Conservation (phyloP, 2,329 filamentous ascomycete genomes). For the Trichoderma atrobrunneum region DNA sequence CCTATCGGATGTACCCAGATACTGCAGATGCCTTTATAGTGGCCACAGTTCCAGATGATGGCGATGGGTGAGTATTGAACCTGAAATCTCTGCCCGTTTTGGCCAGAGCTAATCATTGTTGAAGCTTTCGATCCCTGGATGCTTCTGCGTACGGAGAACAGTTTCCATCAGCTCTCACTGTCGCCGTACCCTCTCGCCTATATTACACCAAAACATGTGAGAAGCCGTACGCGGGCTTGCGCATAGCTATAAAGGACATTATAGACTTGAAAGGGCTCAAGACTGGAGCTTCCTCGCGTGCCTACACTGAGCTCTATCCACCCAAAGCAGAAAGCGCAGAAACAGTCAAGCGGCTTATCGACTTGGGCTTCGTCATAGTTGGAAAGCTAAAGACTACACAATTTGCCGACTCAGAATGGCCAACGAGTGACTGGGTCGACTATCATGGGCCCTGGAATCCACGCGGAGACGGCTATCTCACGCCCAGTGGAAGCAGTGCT, state of each 20-base stretch:
- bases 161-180: not conserved
- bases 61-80: not conserved
- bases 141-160: not conserved
- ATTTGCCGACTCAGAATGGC: not conserved
- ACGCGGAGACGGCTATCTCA: not conserved
- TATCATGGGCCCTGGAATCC: not conserved
- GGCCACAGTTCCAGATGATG: not conserved
- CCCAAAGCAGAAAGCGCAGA: not conserved
- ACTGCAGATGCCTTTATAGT: not conserved
- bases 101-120: not conserved
- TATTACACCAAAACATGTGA: not conserved
- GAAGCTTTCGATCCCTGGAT: not conserved
- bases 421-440: not conserved
- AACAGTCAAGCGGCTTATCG: not conserved
- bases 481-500: not conserved
- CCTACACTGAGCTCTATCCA: not conserved
- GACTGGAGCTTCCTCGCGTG: not conserved
- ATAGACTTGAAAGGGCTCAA: not conserved
- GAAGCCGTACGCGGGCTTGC: not conserved
- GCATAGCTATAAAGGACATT: not conserved
- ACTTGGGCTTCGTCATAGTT: not conserved
- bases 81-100: rapidly evolving
- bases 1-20: not conserved
- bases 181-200: not conserved
- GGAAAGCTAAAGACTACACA: not conserved